Conservation (phyloP, 2,329 filamentous ascomycete genomes). For the Herpotrichia juniperi region DNA sequence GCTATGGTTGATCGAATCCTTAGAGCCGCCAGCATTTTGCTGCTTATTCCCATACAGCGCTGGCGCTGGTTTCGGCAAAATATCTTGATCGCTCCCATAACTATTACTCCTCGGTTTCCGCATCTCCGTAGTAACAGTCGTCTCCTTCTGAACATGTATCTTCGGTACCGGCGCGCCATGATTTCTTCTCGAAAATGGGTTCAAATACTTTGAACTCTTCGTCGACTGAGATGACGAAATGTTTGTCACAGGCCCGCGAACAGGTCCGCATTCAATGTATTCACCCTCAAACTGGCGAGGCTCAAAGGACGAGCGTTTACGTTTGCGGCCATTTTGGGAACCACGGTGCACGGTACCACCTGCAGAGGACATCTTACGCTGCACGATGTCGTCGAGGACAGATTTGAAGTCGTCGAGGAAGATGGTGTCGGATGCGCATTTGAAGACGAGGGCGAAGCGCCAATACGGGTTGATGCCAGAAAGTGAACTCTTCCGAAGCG, state of each 20-base stretch:
- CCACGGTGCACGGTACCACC: slow-evolving; percentile 13
- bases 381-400: slow-evolving; percentile 39
- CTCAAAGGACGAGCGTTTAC: slow-evolving; percentile 9
- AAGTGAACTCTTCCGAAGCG: slow-evolving; percentile 27
- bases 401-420: slow-evolving; percentile 46
- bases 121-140: slow-evolving; percentile 20
- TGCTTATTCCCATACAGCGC: neutral
- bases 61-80: slow-evolving; percentile 22
- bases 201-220: slow-evolving; percentile 15
- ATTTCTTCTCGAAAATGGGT: slow-evolving; percentile 17
- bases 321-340: neutral
- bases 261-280: slow-evolving; percentile 14
- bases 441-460: slow-evolving; percentile 44
- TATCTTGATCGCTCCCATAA: slow-evolving; percentile 21
- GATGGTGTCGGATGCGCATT: slow-evolving; percentile 43
- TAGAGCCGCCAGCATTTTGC: neutral
- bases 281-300: slow-evolving; percentile 13
- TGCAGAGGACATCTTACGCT: slow-evolving; percentile 28
- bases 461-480: slow-evolving; percentile 45
- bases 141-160: slow-evolving; percentile 33
- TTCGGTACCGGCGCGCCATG: slow-evolving; percentile 16
- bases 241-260: slow-evolving; percentile 5
- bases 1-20: neutral
- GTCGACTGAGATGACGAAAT: slow-evolving; percentile 14
- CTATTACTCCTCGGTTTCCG: slow-evolving; percentile 28